Base-by-base conservation (phyloP, 495 filamentous ascomycete species). In the Cercophora samala region DNA sequence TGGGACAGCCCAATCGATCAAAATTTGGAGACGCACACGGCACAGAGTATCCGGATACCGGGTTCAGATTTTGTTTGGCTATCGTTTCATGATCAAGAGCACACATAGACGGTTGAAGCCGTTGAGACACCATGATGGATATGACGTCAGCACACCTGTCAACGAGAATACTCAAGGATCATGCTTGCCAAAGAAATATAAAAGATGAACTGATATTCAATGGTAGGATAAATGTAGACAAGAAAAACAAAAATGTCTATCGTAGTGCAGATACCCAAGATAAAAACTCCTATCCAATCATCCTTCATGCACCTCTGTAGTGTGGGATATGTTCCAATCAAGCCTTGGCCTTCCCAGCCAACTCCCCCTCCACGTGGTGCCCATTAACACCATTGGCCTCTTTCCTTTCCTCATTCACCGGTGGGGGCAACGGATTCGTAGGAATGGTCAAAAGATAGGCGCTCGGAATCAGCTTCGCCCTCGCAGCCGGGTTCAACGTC, bases 401-500 rank as follows among this genome's bases (percentile, higher is more conserved):
- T 64, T 70, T 71, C 64, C 42, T 59, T 37, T 67, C 67, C 25
- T 42, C 63, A 61, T 17, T 66, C 29, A 60, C 70, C 19, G 84
- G 82, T 9, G 76, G 76, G 25, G 74, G 77, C 63, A 94, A 77
- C 21, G 81, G 75, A 69, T 80, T 87, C 62, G 82, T 80, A 2
- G 92, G 91, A n/a, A 91, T 91, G 26, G 80, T 91, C 54, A 97
- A 77, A 9, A 96, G 81, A 37, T 85, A 82, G 24, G 83, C 79
- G 6, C 91, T 91, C 37, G 91, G 85, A 63, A 96, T 90, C 63
- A 97, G 78, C 73, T 82, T 84, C 11, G 79, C 74, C 59, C 87
- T 83, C n/a, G 91, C 92, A 17, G 81, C 81, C 0, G 91, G 92
- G 74, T 95, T 97, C 22, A 97, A 73, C 53, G 93, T 92, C 42